Conservation (phyloP, 495 filamentous ascomycete genomes). For the Penicillium coprophilum region DNA sequence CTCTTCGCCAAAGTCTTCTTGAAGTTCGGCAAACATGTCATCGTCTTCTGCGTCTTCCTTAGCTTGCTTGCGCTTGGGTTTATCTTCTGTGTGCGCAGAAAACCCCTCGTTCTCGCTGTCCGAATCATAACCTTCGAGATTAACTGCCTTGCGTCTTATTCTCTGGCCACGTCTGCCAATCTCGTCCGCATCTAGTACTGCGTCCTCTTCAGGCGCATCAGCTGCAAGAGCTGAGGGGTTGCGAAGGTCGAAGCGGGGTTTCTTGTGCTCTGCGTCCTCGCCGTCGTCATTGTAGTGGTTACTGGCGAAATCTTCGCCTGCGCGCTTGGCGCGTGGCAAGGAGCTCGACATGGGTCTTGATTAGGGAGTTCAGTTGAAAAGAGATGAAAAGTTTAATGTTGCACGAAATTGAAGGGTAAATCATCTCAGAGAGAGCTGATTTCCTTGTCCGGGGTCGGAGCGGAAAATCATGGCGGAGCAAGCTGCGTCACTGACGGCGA, state of each 20-base stretch:
- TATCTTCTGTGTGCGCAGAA: constrained; percentile 62
- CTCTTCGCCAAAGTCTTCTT: constrained; percentile 59
- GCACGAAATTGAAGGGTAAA: constrained; percentile 7
- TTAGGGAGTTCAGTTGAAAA: not conserved
- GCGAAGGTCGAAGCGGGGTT: constrained; percentile 90
- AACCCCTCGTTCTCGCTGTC: constrained; percentile 94
- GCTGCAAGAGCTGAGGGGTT: constrained; percentile 89
- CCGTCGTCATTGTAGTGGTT: constrained; percentile 61
- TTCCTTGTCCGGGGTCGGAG: constrained; percentile 41
- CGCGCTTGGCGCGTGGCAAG: constrained; percentile 75
- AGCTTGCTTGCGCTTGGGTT: constrained; percentile 51
- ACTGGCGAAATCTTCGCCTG: constrained; percentile 74
- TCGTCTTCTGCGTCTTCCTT: constrained; percentile 55
- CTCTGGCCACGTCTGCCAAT: constrained; percentile 77
- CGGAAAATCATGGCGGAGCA: constrained; percentile 48
- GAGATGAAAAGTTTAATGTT: constrained; percentile 14
- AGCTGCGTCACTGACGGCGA: constrained; percentile 43
- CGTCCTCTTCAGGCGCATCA: constrained; percentile 73
- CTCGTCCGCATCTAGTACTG: constrained; percentile 84
- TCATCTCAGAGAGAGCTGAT: constrained; percentile 12
- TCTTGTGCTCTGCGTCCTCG: constrained; percentile 62
- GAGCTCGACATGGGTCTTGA: constrained; percentile 57
- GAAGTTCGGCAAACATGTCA: constrained; percentile 88
- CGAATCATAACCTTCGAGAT: constrained; percentile 94
- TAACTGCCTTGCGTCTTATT: constrained; percentile 86